A percentile compares a stretch with the other conserved stretches of the same genome.
Evolutionary conservation across 164 flowering plant genomes (phyloP).

Genomic region (Hamamelis virginiana): DNA sequence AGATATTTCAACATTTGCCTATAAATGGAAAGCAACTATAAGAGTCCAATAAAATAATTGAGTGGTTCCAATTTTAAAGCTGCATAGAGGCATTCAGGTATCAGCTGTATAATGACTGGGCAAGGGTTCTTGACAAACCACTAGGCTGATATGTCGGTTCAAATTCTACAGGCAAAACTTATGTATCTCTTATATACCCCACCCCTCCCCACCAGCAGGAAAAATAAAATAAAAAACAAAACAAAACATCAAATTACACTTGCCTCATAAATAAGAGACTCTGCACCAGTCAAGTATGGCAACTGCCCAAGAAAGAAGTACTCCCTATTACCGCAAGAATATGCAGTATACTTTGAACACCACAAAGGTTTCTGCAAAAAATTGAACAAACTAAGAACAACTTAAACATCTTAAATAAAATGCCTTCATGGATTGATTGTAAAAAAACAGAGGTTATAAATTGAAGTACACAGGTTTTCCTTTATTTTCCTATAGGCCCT

Average conservation of each 20-base stretch:
- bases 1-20: no score
- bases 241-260: constrained; percentile 3
- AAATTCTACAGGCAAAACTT: no score
- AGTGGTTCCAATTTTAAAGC: no score
- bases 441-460: neutral
- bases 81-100: no score
- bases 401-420: neutral
- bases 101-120: no score
- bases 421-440: neutral
- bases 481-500: neutral
- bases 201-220: no score
- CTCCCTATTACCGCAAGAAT: constrained; percentile 66
- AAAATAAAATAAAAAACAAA: no score
- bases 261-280: constrained; percentile 80
- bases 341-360: constrained; percentile 45
- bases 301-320: constrained; percentile 85
- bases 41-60: no score
- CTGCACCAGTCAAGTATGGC: constrained; percentile 64
- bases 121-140: no score
- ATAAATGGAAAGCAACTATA: no score
- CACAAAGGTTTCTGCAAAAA: constrained; percentile 81
- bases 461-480: neutral
- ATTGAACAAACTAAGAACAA: constrained; percentile 1
- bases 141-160: no score
- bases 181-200: no score